Base-by-base conservation (phyloP, 2,329 filamentous ascomycete genomes). In the Pseudonectria buxi region DNA sequence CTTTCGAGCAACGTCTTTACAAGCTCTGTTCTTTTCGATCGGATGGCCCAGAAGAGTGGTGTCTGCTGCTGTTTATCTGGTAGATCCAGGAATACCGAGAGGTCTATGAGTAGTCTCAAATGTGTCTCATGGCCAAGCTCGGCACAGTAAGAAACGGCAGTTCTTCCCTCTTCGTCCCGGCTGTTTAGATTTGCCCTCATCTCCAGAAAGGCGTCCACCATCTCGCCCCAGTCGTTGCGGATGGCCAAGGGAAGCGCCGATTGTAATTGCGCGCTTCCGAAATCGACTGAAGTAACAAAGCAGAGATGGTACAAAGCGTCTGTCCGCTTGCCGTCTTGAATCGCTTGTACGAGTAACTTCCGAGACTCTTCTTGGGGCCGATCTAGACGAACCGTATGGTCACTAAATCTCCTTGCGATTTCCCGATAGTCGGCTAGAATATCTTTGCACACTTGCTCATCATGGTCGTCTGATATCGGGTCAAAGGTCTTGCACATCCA, bases 181-280 rank as follows among this genome's bases (percentile, higher is more conserved):
- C 36, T 40, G 18, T 37, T 27, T 2, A 26, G 14, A 11, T 41
- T 33, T 26, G 36, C 41, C 9, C 28, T 30, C 30, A 49, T 24
- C 28, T 47, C 33, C 11, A 47, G 25, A n/a, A 45, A 30, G 0
- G 25, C 34, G 10, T 30, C 29, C 7, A 40, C 22, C 3, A 45
- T 29, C 32, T 45, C 39, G 1, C 10, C 24, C 46, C 42, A 47
- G 12, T 30, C 28, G 32, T 46, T 42, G 9, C 42, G 33, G 3
- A 40, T 33, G 7, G 39, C 39, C n/a, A 45, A 36, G 2, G 40
- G 35, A 12, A 49, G 32, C 10, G 38, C 39, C 14, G 30, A 15
- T 26, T 33, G 28, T 4, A 47, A 30, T 2, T 12, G 3, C 3
- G 28, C n/a, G 5, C 33, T 35, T 7, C 34, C 13, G 14, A 41